These are phyloP conservation scores for Cercophora sp. DNA, from an alignment of 495 filamentous ascomycete species.

Conservation along the genomic window DNA sequence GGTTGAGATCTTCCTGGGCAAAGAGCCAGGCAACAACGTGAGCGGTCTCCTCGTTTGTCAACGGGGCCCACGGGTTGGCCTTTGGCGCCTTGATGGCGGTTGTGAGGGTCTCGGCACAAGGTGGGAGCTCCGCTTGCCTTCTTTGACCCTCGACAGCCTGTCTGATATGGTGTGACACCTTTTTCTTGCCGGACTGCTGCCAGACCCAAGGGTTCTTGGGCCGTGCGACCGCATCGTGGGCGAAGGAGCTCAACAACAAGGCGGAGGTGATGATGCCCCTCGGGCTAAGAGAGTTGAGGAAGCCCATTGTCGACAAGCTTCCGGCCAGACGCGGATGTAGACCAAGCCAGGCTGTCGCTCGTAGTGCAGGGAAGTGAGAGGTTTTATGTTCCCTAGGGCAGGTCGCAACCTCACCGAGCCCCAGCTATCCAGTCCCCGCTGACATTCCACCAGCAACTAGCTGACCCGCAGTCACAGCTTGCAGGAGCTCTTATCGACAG, in stretches of 20 bases:
- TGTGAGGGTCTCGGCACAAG: constrained; percentile 19
- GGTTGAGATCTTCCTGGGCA: constrained; percentile 31
- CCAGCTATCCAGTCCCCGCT: too few species aligned
- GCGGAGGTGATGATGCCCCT: constrained; percentile 19
- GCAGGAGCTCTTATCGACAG: too few species aligned
- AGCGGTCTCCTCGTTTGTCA: constrained; percentile 31
- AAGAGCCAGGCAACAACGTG: constrained; percentile 33
- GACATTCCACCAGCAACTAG: too few species aligned
- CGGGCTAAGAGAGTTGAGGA: constrained; percentile 22
- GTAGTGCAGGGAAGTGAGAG: too few species aligned
- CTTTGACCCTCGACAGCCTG: constrained; percentile 21
- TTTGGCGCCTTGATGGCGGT: constrained; percentile 29
- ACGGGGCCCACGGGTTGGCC: constrained; percentile 32
- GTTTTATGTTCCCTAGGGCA: too few species aligned
- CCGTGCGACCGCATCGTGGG: constrained; percentile 19
- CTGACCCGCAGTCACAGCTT: too few species aligned
- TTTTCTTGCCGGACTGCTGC: constrained; percentile 13
- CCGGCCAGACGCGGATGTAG: too few species aligned
- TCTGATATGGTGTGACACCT: constrained; percentile 21
- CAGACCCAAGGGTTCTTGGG: constrained; percentile 20
- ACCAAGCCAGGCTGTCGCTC: too few species aligned
- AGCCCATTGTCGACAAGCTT: constrained; percentile 19
- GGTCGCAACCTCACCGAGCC: too few species aligned
- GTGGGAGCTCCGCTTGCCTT: constrained; percentile 3
- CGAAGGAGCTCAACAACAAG: constrained; percentile 18